phyloP scores from a whole-genome alignment of 345 rosid genomes.

The Dimocarpus longan region DNA sequence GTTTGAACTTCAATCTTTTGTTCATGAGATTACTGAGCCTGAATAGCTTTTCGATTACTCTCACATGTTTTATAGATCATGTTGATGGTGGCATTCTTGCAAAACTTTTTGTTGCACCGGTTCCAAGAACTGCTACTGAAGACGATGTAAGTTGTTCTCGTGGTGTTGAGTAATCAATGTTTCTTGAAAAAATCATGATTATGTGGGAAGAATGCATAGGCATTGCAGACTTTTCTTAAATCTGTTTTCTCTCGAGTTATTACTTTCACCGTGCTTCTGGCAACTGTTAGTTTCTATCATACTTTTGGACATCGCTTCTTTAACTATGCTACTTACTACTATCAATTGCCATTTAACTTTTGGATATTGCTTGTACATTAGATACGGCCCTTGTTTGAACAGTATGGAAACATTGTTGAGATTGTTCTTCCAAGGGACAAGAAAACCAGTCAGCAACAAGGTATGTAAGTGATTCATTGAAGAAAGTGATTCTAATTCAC shows the following conservation, averaged over 20 bases:
- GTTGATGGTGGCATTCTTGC: conserved; percentile 43
- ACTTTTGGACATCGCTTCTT: background rate
- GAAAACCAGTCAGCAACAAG: conserved; percentile 67
- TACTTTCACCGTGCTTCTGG: background rate
- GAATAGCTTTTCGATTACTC: conserved; percentile 1
- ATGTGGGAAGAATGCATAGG: background rate
- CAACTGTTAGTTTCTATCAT: background rate
- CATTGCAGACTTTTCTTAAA: background rate
- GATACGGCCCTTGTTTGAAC: conserved; percentile 71
- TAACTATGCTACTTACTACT: background rate
- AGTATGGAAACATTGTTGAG: conserved; percentile 71
- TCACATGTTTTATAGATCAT: conserved; percentile 41
- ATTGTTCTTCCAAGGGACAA: conserved; percentile 75
- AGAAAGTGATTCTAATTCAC: background rate
- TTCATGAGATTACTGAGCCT: background rate
- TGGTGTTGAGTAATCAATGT: background rate
- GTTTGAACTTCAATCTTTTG: background rate
- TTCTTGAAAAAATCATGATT: background rate
- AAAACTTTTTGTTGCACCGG: conserved; percentile 69
- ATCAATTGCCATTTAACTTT: conserved; percentile 9
- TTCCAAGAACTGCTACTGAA: conserved; percentile 57
- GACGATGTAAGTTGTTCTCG: conserved; percentile 51
- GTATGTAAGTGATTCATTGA: conserved; percentile 29
- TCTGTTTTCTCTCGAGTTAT: background rate
- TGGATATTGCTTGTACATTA: conserved; percentile 30